Conservation (phyloP, 2,329 filamentous ascomycete genomes). For the Hypoxylon sp. region DNA sequence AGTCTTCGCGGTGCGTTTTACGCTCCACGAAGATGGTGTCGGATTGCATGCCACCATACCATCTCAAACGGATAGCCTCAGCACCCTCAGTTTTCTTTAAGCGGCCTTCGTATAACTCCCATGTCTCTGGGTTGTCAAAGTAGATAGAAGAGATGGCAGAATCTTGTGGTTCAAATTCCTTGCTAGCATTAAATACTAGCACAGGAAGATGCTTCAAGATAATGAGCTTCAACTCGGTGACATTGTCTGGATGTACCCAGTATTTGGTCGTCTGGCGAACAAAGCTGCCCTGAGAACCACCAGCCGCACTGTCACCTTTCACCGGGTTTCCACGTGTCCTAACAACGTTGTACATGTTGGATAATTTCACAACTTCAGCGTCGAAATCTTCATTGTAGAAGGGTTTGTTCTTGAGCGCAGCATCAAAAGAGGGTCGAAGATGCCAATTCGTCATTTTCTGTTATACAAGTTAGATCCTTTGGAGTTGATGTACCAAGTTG, state of each 20-base stretch:
- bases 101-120: conserved; percentile 94
- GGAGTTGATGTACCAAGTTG: background rate
- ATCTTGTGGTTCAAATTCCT: conserved; percentile 92
- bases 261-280: conserved; percentile 98
- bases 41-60: conserved; percentile 97
- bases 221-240: conserved; percentile 97
- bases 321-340: conserved; percentile 92
- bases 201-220: conserved; percentile 98
- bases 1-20: conserved; percentile 98
- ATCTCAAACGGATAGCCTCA: conserved; percentile 94
- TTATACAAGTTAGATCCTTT: conserved; percentile 35
- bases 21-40: conserved; percentile 97
- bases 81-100: conserved; percentile 98
- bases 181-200: conserved; percentile 96
- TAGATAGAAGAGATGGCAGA: conserved; percentile 98
- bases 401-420: conserved; percentile 92
- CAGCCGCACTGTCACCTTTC: conserved; percentile 91
- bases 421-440: conserved; percentile 94
- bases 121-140: conserved; percentile 94
- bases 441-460: conserved; percentile 96
- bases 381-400: conserved; percentile 99
- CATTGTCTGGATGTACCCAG: conserved; percentile 99
- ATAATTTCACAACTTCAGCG: conserved; percentile 93
- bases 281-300: conserved; percentile 94
- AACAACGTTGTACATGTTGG: conserved; percentile 94